Conservation (phyloP, 1,284 basidiomycete species). For the Irpex lacteus region DNA sequence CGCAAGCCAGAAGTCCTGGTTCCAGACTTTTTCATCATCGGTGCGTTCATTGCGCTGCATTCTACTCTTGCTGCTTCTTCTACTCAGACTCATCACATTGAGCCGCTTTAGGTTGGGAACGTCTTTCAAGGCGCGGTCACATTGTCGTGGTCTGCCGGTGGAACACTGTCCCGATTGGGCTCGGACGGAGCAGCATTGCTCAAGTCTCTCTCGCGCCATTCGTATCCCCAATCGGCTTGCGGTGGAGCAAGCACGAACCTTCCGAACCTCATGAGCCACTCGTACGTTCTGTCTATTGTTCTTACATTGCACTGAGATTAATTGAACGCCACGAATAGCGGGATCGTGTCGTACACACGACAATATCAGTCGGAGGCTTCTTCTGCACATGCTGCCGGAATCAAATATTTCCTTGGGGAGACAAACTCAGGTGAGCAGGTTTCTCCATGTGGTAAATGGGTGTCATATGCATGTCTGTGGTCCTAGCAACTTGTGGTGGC, state of each 20-base stretch:
- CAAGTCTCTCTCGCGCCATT: slow-evolving; percentile 40
- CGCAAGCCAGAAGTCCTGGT: slow-evolving; percentile 36
- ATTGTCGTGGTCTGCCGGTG: slow-evolving; percentile 37
- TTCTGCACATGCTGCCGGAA: slow-evolving; percentile 33
- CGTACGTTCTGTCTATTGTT: slow-evolving; percentile 25
- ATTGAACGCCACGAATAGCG: slow-evolving; percentile 19
- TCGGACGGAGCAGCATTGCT: slow-evolving; percentile 30
- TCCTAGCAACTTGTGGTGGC: slow-evolving; percentile 40
- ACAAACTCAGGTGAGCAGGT: slow-evolving; percentile 39
- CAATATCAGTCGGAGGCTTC: slow-evolving; percentile 36
- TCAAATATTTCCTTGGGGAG: slow-evolving; percentile 41
- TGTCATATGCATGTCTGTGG: background rate
- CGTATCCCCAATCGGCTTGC: slow-evolving; percentile 45
- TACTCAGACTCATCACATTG: background rate
- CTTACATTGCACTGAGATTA: background rate
- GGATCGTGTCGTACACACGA: slow-evolving; percentile 37
- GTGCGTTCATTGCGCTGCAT: slow-evolving; percentile 19
- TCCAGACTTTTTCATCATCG: slow-evolving; percentile 32
- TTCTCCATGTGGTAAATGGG: background rate
- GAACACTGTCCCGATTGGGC: slow-evolving; percentile 34
- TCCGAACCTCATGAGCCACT: slow-evolving; percentile 38
- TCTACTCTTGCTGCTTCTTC: background rate
- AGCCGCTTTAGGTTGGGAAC: slow-evolving; percentile 27
- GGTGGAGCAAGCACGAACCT: slow-evolving; percentile 39
- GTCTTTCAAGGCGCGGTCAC: slow-evolving; percentile 44